These are phyloP conservation scores for Fremontodendron californicum DNA, from an alignment of 345 rosid genomes.

Conservation along the genomic window DNA sequence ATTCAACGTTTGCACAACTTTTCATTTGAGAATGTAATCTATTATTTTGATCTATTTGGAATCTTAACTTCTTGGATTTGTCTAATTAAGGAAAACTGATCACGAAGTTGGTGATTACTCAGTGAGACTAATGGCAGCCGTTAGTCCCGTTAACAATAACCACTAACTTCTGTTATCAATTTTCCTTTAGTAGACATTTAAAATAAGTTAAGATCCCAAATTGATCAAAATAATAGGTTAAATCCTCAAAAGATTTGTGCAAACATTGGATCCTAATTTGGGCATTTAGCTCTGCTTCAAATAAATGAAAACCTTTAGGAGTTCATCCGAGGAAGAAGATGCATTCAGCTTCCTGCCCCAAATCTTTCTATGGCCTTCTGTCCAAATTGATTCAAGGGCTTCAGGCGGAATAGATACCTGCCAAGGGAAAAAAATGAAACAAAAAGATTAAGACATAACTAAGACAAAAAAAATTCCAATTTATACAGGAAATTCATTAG, in stretches of 20 bases:
- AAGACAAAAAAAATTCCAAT: neutral
- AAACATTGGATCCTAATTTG: neutral
- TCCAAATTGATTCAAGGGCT: conserved; percentile 79
- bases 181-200: neutral
- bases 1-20: neutral
- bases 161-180: neutral
- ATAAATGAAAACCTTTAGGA: conserved; percentile 57
- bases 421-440: conserved; percentile 9
- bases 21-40: neutral
- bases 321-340: conserved; percentile 60
- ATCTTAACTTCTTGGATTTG: neutral
- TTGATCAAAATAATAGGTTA: neutral
- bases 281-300: neutral
- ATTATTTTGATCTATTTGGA: neutral
- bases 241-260: neutral
- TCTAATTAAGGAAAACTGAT: neutral
- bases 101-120: neutral
- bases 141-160: neutral
- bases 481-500: neutral
- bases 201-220: neutral
- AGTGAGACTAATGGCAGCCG: neutral
- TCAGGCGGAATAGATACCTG: conserved; percentile 77
- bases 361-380: conserved; percentile 43
- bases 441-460: neutral
- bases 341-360: conserved; percentile 61